Evolutionary conservation across 331 rosid genomes (phyloP).

Genomic region (Rosa hybrid): DNA sequence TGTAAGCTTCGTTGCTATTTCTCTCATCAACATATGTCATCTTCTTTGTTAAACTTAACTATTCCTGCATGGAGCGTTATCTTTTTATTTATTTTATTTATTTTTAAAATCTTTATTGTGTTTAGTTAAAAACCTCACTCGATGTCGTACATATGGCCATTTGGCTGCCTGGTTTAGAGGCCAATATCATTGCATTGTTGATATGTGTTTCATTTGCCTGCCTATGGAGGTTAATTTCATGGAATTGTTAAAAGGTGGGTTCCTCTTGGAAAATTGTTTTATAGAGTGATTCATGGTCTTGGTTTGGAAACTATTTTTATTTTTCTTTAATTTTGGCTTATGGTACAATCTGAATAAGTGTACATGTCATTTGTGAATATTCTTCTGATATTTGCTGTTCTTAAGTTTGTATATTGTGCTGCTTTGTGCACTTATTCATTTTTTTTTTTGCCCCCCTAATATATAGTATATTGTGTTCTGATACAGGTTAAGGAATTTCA

Average conservation of each 20-base stretch:
- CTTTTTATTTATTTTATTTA: neutral
- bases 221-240: neutral
- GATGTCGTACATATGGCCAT: constrained; percentile 14
- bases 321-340: neutral
- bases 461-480: constrained; percentile 22
- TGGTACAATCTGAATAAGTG: constrained; percentile 18
- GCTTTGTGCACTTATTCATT: neutral
- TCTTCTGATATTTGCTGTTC: neutral
- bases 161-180: neutral
- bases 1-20: constrained; percentile 55
- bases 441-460: neutral
- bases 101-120: neutral
- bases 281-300: neutral
- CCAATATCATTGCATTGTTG: neutral
- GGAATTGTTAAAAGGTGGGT: neutral
- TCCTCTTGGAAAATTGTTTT: neutral
- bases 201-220: neutral
- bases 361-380: constrained; percentile 9
- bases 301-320: neutral
- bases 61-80: neutral
- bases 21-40: constrained; percentile 20
- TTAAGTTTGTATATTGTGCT: neutral
- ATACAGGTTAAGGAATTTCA: constrained; percentile 64
- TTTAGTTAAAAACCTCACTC: constrained; percentile 16
- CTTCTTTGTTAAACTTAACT: neutral